These are phyloP conservation scores for Saccharomyces eubayanus DNA, from an alignment of 805 yeast species.

Conservation along the genomic window DNA sequence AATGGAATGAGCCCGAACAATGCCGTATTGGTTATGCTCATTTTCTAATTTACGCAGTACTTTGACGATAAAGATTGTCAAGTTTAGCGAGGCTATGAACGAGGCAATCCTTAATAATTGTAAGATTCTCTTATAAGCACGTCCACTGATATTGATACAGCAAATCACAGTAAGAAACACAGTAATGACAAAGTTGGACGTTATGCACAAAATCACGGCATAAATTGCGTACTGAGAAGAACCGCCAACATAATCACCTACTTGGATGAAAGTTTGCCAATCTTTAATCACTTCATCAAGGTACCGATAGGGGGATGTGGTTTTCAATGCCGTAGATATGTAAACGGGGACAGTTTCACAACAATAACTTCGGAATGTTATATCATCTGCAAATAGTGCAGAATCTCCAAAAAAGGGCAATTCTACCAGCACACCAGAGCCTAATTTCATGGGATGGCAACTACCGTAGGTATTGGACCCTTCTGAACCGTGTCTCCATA, in stretches of 20 bases:
- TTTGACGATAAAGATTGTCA: slow-evolving; percentile 42
- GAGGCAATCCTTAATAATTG: slow-evolving; percentile 35
- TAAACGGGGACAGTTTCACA: slow-evolving; percentile 30
- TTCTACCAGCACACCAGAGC: slow-evolving; percentile 29
- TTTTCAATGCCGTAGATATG: slow-evolving; percentile 28
- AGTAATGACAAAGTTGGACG: slow-evolving; percentile 58
- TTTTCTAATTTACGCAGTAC: slow-evolving; percentile 38
- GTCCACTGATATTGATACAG: slow-evolving; percentile 55
- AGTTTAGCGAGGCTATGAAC: slow-evolving; percentile 45
- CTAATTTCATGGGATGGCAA: slow-evolving; percentile 27
- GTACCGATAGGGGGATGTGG: slow-evolving; percentile 33
- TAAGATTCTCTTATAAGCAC: slow-evolving; percentile 41
- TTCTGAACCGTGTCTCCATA: background rate
- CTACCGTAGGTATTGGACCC: slow-evolving; percentile 15
- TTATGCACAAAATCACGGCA: slow-evolving; percentile 52
- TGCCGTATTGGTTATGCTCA: slow-evolving; percentile 38
- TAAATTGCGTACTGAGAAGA: slow-evolving; percentile 48
- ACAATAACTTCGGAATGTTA: slow-evolving; percentile 30
- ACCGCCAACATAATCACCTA: slow-evolving; percentile 31
- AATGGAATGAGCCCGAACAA: slow-evolving; percentile 20
- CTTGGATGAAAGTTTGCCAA: slow-evolving; percentile 40
- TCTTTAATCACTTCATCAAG: slow-evolving; percentile 32
- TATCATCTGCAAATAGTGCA: slow-evolving; percentile 11
- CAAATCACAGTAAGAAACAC: slow-evolving; percentile 55
- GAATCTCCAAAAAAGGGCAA: slow-evolving; percentile 3